Conservation (phyloP, 2,329 filamentous ascomycete genomes). For the Aspergillus ruber region DNA sequence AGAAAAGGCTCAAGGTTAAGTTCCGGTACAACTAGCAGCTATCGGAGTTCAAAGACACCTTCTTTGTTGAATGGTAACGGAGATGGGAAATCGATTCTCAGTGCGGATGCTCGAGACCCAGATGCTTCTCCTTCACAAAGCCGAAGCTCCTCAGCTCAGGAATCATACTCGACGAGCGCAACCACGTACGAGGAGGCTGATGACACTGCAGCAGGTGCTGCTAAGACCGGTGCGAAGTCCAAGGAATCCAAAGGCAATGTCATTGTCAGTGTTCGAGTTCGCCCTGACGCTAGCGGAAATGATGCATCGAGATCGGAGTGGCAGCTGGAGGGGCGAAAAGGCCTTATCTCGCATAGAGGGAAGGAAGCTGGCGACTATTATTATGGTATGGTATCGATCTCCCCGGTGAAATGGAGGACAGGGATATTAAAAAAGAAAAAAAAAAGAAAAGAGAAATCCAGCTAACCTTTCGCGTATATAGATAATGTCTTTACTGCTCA, state of each 20-base stretch:
- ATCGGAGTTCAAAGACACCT: slow-evolving; percentile 51
- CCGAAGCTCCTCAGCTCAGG: slow-evolving; percentile 83
- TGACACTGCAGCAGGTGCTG: slow-evolving; percentile 41
- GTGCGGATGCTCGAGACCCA: slow-evolving; percentile 59
- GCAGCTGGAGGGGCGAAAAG: slow-evolving; percentile 80
- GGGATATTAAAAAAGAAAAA: neutral
- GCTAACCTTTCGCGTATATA: slow-evolving; percentile 30
- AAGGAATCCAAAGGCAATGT: slow-evolving; percentile 90
- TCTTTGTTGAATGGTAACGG: slow-evolving; percentile 74
- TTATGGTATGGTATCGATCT: slow-evolving; percentile 60
- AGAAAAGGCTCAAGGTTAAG: slow-evolving; percentile 53
- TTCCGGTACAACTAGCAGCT: slow-evolving; percentile 47
- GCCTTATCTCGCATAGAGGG: slow-evolving; percentile 74
- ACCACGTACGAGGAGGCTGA: slow-evolving; percentile 79
- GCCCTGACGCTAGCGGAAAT: slow-evolving; percentile 66
- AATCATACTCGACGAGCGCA: slow-evolving; percentile 83
- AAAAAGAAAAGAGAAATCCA: neutral
- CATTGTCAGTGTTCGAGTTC: slow-evolving; percentile 86
- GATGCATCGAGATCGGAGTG: slow-evolving; percentile 66
- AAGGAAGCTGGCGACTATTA: slow-evolving; percentile 88
- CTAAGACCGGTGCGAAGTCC: slow-evolving; percentile 26
- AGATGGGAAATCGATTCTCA: slow-evolving; percentile 66
- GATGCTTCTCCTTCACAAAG: slow-evolving; percentile 83
- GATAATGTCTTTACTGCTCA: slow-evolving; percentile 95
- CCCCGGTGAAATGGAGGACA: neutral